Percentiles rank a stretch among this genome's conserved stretches.
These are phyloP conservation scores for Podila epigama DNA, from an alignment of 192 early-diverging fungal genomes.

Conservation along the genomic window DNA sequence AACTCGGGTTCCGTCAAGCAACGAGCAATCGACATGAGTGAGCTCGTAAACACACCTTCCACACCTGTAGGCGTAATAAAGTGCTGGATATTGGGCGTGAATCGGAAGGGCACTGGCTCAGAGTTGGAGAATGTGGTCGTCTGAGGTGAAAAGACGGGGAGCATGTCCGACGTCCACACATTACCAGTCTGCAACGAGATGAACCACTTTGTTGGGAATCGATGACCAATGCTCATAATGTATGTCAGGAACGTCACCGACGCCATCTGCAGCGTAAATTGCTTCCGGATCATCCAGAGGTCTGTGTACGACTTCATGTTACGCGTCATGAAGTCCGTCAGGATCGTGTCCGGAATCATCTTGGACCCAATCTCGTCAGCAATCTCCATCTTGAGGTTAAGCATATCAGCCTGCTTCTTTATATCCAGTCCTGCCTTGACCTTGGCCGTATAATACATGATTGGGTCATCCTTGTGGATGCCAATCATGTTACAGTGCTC, in stretches of 20 bases:
- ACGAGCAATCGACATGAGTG: conserved; percentile 84
- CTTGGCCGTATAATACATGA: conserved; percentile 79
- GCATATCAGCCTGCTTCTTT: conserved; percentile 68
- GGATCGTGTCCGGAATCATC: conserved; percentile 85
- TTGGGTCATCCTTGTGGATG: conserved; percentile 88
- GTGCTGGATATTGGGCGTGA: conserved; percentile 96
- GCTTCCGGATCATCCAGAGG: conserved; percentile 94
- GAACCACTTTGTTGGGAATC: conserved; percentile 87
- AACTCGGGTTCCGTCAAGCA: conserved; percentile 85
- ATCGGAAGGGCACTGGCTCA: conserved; percentile 95
- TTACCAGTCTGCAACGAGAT: conserved; percentile 88
- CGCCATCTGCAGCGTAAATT: conserved; percentile 92
- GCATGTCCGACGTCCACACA: conserved; percentile 87
- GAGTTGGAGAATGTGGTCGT: conserved; percentile 66
- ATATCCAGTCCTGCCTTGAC: conserved; percentile 69
- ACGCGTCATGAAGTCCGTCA: conserved; percentile 81
- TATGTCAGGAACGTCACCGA: conserved; percentile 92
- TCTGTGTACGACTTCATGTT: conserved; percentile 83
- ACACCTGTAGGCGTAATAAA: conserved; percentile 94
- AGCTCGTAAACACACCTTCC: conserved; percentile 89
- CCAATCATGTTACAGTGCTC: conserved; percentile 77
- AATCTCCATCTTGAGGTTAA: conserved; percentile 85
- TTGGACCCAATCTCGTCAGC: conserved; percentile 85
- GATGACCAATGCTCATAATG: conserved; percentile 85
- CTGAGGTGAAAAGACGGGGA: conserved; percentile 66